A percentile compares a stretch with the other conserved stretches of the same genome.
These are phyloP conservation scores for Botrytis byssoidea DNA, from an alignment of 2,329 filamentous ascomycete species.

Conservation along the genomic window DNA sequence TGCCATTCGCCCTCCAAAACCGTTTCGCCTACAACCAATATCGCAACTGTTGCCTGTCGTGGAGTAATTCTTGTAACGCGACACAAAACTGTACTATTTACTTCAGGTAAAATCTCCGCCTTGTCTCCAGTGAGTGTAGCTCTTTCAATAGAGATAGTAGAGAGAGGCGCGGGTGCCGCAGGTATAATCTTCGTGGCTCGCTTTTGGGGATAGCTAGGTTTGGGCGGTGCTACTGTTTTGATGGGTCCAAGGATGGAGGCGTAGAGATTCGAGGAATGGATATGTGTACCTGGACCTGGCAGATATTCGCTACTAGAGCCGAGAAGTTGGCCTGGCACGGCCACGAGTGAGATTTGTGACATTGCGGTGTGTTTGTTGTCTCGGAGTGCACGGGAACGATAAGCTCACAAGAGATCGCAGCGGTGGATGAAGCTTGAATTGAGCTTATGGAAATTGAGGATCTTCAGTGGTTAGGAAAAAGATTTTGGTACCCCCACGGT, in stretches of 20 bases:
- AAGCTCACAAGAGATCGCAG: neutral
- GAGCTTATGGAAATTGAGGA: neutral
- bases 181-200: slow-evolving; percentile 58
- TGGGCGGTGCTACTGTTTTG: slow-evolving; percentile 47
- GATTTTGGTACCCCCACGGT: slow-evolving; percentile 17
- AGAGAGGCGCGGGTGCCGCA: slow-evolving; percentile 44
- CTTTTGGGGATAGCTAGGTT: slow-evolving; percentile 50
- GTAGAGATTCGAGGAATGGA: slow-evolving; percentile 71
- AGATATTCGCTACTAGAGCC: slow-evolving; percentile 65
- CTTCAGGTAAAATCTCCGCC: slow-evolving; percentile 75
- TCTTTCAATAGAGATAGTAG: slow-evolving; percentile 55
- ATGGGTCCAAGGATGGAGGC: slow-evolving; percentile 80
- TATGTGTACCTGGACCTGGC: slow-evolving; percentile 80
- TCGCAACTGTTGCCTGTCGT: slow-evolving; percentile 80
- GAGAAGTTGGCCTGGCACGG: slow-evolving; percentile 79
- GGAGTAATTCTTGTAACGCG: slow-evolving; percentile 82
- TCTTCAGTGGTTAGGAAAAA: slow-evolving; percentile 8
- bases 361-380: slow-evolving; percentile 23
- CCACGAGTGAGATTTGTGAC: slow-evolving; percentile 45
- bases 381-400: neutral
- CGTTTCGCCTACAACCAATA: slow-evolving; percentile 74
- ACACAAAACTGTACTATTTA: slow-evolving; percentile 77
- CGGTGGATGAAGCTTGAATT: neutral
- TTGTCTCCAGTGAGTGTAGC: slow-evolving; percentile 40
- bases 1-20: slow-evolving; percentile 79